Conservation (phyloP, 2,329 filamentous ascomycete genomes). For the Trichoderma sp. region DNA sequence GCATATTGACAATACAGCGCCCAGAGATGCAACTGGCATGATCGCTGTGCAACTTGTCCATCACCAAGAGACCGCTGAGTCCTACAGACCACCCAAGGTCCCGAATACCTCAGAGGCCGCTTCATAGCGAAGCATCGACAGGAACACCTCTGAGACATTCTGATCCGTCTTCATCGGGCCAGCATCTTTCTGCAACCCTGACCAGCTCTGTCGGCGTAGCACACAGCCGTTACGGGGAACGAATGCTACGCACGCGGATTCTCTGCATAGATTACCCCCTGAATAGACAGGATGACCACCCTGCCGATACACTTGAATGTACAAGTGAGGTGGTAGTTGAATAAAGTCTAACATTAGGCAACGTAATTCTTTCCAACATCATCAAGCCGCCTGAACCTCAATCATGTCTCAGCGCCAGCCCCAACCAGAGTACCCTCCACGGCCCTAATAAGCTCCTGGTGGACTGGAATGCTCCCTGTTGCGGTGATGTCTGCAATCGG, state of each 20-base stretch:
- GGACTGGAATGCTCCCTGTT: background rate
- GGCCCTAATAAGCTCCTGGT: background rate
- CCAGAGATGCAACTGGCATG: too few species aligned
- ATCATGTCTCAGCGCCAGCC: background rate
- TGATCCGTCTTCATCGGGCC: background rate
- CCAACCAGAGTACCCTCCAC: background rate
- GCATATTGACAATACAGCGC: too few species aligned
- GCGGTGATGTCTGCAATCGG: background rate
- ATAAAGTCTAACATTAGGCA: background rate
- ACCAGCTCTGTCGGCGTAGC: background rate
- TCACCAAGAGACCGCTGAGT: too few species aligned
- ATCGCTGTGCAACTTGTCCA: too few species aligned
- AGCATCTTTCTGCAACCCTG: background rate
- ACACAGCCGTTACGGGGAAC: background rate
- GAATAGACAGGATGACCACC: background rate
- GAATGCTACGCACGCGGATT: background rate
- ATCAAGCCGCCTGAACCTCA: conserved; percentile 1
- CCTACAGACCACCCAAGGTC: too few species aligned
- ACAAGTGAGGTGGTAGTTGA: background rate
- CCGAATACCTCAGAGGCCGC: too few species aligned
- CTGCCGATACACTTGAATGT: background rate
- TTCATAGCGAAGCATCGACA: background rate
- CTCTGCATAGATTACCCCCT: conserved; percentile 5
- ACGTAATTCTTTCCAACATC: background rate
- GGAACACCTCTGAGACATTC: background rate